Evolutionary conservation across 1,284 basidiomycete species (phyloP).

Genomic region (Sanguinoderma infundibulare): DNA sequence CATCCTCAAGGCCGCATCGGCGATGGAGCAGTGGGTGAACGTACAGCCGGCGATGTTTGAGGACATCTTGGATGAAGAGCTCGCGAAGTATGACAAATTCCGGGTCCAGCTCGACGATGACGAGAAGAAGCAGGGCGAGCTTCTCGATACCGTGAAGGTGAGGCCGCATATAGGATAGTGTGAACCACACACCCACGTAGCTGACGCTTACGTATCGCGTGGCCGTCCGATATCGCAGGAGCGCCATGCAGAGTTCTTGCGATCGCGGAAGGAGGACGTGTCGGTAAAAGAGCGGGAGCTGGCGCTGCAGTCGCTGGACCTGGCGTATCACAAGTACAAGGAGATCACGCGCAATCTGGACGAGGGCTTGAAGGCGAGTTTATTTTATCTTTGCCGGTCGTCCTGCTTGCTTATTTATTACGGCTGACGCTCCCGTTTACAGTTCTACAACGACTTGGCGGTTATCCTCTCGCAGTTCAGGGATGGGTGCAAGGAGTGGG

Average conservation of each 20-base stretch:
- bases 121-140: slow-evolving; percentile 61
- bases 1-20: slow-evolving; percentile 70
- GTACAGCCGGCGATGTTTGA: slow-evolving; percentile 88
- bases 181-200: neutral
- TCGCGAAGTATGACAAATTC: slow-evolving; percentile 84
- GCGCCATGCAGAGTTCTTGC: slow-evolving; percentile 78
- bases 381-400: neutral
- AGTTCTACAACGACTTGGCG: slow-evolving; percentile 88
- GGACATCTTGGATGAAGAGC: slow-evolving; percentile 76
- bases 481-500: slow-evolving; percentile 78
- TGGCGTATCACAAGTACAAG: slow-evolving; percentile 88
- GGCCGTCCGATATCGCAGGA: slow-evolving; percentile 45
- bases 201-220: neutral
- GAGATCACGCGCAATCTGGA: slow-evolving; percentile 87
- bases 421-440: neutral
- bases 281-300: slow-evolving; percentile 83
- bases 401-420: neutral
- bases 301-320: slow-evolving; percentile 86
- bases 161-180: slow-evolving; percentile 20
- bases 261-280: slow-evolving; percentile 81
- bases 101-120: slow-evolving; percentile 66
- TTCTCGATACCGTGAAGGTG: slow-evolving; percentile 76
- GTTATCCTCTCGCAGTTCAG: slow-evolving; percentile 76
- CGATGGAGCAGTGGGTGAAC: slow-evolving; percentile 69
- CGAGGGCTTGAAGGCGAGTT: slow-evolving; percentile 81